Conservation (phyloP, 495 filamentous ascomycete species). For the Cryomyces minteri region DNA sequence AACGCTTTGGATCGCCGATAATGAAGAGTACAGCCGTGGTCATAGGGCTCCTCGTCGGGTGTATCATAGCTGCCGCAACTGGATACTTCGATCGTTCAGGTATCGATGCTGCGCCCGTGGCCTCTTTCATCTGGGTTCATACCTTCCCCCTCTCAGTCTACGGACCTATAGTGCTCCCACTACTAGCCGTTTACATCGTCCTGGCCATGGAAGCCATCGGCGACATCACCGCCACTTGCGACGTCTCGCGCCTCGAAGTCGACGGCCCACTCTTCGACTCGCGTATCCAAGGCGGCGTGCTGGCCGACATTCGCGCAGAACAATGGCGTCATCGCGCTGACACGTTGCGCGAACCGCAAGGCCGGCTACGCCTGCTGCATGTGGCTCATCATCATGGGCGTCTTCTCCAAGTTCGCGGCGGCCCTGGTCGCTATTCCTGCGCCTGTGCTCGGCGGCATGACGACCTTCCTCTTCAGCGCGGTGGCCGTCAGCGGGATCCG, state of each 20-base stretch:
- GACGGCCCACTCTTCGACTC: slow-evolving; percentile 68
- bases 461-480: slow-evolving; percentile 72
- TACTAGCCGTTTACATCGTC: slow-evolving; percentile 76
- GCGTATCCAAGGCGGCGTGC: slow-evolving; percentile 74
- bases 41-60: slow-evolving; percentile 65
- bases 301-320: slow-evolving; percentile 80
- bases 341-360: slow-evolving; percentile 72
- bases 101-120: slow-evolving; percentile 55
- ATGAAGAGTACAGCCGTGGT: slow-evolving; percentile 63
- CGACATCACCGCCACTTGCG: slow-evolving; percentile 54
- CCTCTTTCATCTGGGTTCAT: slow-evolving; percentile 77
- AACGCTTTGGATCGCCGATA: slow-evolving; percentile 66
- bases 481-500: slow-evolving; percentile 76
- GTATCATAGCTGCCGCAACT: slow-evolving; percentile 68
- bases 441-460: slow-evolving; percentile 80
- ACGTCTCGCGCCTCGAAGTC: slow-evolving; percentile 72
- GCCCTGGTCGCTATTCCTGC: slow-evolving; percentile 66
- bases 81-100: slow-evolving; percentile 62
- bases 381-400: slow-evolving; percentile 73
- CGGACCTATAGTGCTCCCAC: slow-evolving; percentile 63
- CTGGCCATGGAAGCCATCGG: slow-evolving; percentile 83
- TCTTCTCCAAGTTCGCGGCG: slow-evolving; percentile 89
- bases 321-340: slow-evolving; percentile 83
- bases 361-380: slow-evolving; percentile 64
- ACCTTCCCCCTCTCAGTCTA: slow-evolving; percentile 73